phyloP scores from a whole-genome alignment of 441 rosid genomes.

The Arabidopsis hybrid region DNA sequence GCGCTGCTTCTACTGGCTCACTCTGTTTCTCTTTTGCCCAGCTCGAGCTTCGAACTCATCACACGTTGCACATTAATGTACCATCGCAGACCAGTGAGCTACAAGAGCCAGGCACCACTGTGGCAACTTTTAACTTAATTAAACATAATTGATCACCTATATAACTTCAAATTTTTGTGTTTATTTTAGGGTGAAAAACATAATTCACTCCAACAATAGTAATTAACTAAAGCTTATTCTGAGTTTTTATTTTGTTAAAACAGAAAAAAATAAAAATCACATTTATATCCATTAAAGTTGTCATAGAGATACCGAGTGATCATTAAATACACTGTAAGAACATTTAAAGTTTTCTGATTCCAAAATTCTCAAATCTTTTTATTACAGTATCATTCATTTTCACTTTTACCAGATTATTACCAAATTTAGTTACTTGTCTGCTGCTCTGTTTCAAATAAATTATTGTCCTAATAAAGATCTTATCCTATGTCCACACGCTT shows the following conservation, averaged over 20 bases:
- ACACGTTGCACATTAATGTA: background rate
- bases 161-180: too few relatives aligned
- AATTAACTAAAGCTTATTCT: too few relatives aligned
- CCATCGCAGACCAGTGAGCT: slow-evolving; percentile 32
- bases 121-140: background rate
- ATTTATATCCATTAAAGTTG: background rate
- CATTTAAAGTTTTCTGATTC: background rate
- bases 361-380: slow-evolving; percentile 7
- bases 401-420: slow-evolving; percentile 5
- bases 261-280: background rate
- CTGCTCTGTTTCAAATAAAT: background rate
- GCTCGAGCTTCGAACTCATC: slow-evolving; percentile 18
- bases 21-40: background rate
- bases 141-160: too few relatives aligned
- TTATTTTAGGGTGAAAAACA: too few relatives aligned
- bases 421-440: background rate
- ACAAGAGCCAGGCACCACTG: background rate
- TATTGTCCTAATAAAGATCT: slow-evolving; percentile 32
- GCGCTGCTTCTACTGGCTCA: background rate
- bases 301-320: background rate
- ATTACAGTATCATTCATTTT: background rate
- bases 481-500: slow-evolving; percentile 40
- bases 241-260: too few relatives aligned
- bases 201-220: too few relatives aligned
- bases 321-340: background rate